Conservation (phyloP, 1,139 yeast genomes). For the Geotrichum bryndzae region DNA sequence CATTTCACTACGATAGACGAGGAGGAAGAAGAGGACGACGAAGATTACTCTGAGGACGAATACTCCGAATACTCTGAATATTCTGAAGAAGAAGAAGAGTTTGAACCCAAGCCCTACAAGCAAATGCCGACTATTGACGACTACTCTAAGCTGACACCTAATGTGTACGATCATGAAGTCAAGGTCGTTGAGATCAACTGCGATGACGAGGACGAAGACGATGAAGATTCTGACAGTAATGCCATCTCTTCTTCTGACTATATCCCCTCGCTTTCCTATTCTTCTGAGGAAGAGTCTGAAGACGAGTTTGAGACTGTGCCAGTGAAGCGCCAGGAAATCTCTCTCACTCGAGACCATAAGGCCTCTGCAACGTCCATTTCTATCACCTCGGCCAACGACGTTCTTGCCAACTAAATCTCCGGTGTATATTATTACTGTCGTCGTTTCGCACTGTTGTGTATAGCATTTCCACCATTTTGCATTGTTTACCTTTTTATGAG, state of each 20-base stretch:
- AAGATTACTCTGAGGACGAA: not conserved
- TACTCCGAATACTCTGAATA: not conserved
- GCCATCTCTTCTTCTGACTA: not conserved
- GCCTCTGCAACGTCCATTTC: not conserved
- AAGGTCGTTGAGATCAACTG: not conserved
- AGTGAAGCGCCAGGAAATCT: not conserved
- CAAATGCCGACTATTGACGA: not conserved
- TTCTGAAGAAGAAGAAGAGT: not conserved
- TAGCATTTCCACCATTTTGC: not conserved
- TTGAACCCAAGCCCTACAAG: not conserved
- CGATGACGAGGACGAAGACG: not conserved
- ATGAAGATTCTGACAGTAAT: not conserved
- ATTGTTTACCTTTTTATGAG: not conserved
- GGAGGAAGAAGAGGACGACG: not conserved
- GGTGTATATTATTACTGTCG: not conserved
- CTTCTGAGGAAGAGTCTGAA: not conserved
- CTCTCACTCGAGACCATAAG: not conserved
- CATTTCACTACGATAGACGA: not conserved
- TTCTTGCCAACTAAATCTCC: not conserved
- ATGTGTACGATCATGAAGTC: not conserved
- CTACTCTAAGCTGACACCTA: not conserved
- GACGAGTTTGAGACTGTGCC: not conserved
- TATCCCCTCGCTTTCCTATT: not conserved
- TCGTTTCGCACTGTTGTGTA: not conserved
- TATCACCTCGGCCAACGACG: not conserved